These are phyloP conservation scores for Pontederia crassipes DNA, from an alignment of 176 grass and related monocot species.

Conservation along the genomic window DNA sequence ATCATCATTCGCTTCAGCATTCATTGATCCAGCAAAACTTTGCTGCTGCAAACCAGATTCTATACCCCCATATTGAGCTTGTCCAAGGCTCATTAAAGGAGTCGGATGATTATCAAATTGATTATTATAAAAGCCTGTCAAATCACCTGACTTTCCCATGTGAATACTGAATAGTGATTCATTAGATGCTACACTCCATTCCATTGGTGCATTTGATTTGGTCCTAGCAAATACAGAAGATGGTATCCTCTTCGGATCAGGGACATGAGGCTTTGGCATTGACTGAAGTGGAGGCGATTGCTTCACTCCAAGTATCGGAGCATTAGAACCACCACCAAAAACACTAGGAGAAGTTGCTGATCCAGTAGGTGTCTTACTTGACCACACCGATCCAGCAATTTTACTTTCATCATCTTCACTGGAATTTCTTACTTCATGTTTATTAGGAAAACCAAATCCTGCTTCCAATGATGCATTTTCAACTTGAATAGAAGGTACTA, in stretches of 20 bases:
- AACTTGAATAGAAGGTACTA: not conserved
- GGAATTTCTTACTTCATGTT: not conserved
- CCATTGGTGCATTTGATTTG: conserved; percentile 28
- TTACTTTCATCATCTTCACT: not conserved
- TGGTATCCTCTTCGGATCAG: conserved; percentile 58
- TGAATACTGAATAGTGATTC: conserved; percentile 77
- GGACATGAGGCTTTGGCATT: conserved; percentile 5
- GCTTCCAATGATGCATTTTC: not conserved
- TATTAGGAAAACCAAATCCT: not conserved
- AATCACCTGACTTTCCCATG: conserved; percentile 28
- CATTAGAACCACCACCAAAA: not conserved
- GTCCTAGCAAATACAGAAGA: conserved; percentile 42
- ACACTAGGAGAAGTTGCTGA: not conserved
- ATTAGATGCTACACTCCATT: conserved; percentile 65
- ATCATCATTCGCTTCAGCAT: conserved; percentile 6
- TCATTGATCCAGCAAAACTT: not conserved
- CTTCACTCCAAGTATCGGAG: not conserved
- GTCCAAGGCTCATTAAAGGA: conserved; percentile 2
- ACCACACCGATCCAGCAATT: not conserved
- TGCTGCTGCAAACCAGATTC: conserved; percentile 3
- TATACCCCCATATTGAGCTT: not conserved
- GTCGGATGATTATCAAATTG: conserved; percentile 38
- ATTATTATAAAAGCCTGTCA: conserved; percentile 8
- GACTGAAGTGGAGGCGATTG: conserved; percentile 24
- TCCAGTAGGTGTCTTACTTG: not conserved